These are phyloP conservation scores for Parmales sp. DNA, from an alignment of 108 stramenopile species.

Conservation along the genomic window DNA sequence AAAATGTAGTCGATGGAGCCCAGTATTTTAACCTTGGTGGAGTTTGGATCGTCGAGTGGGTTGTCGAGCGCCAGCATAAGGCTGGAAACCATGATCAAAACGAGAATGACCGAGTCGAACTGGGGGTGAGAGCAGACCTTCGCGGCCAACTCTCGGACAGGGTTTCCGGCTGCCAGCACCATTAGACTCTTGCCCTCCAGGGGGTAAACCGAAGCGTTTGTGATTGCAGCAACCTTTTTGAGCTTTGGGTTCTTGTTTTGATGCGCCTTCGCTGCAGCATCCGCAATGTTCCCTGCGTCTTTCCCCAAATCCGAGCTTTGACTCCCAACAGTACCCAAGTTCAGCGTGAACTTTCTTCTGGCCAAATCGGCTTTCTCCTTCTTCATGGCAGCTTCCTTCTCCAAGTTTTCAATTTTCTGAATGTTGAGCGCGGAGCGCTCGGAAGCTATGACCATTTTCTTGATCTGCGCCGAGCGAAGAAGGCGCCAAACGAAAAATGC, in stretches of 20 bases:
- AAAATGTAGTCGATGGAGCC: conserved; percentile 29
- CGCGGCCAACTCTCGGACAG: background rate
- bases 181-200: background rate
- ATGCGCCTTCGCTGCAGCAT: background rate
- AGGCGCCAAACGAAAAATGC: too few species aligned
- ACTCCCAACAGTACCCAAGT: background rate
- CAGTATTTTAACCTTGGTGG: conserved; percentile 10
- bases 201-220: background rate
- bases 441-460: too few species aligned
- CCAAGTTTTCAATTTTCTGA: background rate
- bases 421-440: background rate
- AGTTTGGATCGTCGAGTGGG: conserved; percentile 29
- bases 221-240: background rate
- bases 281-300: background rate
- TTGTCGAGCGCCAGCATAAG: conserved; percentile 30
- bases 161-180: background rate
- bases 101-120: conserved; percentile 24
- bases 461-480: too few species aligned
- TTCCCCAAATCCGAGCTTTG: background rate
- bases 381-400: background rate
- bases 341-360: background rate
- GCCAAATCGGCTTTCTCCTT: background rate
- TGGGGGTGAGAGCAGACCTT: background rate
- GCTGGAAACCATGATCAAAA: conserved; percentile 29
- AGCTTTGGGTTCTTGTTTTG: background rate